A percentile compares a stretch with the other conserved stretches of the same genome.
These are phyloP conservation scores for Candida frijolesensis DNA, from an alignment of 1,139 yeast species.

Conservation along the genomic window DNA sequence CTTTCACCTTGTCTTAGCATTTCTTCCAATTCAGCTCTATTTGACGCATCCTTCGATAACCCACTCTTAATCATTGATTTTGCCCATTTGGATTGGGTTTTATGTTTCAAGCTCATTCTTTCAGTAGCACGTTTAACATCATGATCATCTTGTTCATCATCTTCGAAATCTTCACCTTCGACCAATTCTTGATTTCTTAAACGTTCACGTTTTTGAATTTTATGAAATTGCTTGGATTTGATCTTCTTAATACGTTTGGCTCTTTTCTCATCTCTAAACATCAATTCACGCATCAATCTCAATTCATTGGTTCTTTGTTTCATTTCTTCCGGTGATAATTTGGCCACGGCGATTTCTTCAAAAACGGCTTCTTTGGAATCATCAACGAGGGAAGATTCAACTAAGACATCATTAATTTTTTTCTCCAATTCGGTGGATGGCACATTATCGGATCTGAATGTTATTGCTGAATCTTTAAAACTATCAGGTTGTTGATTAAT, in stretches of 20 bases:
- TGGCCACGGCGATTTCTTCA: slow-evolving; percentile 85
- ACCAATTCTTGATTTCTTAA: slow-evolving; percentile 68
- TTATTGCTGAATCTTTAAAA: slow-evolving; percentile 51
- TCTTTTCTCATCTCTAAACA: slow-evolving; percentile 92
- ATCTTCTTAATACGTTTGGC: slow-evolving; percentile 92
- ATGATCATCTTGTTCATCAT: slow-evolving; percentile 61
- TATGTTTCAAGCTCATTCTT: slow-evolving; percentile 89
- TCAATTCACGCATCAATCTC: slow-evolving; percentile 88
- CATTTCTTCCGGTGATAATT: slow-evolving; percentile 79
- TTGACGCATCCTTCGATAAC: slow-evolving; percentile 79
- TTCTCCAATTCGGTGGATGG: slow-evolving; percentile 67
- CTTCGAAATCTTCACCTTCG: slow-evolving; percentile 57
- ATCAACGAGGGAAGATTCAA: slow-evolving; percentile 67
- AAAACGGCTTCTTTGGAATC: slow-evolving; percentile 78
- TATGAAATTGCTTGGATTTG: slow-evolving; percentile 87
- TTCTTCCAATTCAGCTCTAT: slow-evolving; percentile 88
- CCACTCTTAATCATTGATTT: slow-evolving; percentile 88
- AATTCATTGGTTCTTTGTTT: slow-evolving; percentile 77
- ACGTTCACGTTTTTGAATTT: slow-evolving; percentile 83
- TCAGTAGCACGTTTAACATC: slow-evolving; percentile 81
- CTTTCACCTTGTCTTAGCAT: slow-evolving; percentile 88
- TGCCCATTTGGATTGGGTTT: slow-evolving; percentile 90
- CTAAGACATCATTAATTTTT: slow-evolving; percentile 62
- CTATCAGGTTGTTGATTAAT: slow-evolving; percentile 38
- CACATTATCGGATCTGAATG: slow-evolving; percentile 49